phyloP scores from a whole-genome alignment of 2,329 filamentous ascomycete species.

The Ophiocordyceps camponoti-rufipedis region DNA sequence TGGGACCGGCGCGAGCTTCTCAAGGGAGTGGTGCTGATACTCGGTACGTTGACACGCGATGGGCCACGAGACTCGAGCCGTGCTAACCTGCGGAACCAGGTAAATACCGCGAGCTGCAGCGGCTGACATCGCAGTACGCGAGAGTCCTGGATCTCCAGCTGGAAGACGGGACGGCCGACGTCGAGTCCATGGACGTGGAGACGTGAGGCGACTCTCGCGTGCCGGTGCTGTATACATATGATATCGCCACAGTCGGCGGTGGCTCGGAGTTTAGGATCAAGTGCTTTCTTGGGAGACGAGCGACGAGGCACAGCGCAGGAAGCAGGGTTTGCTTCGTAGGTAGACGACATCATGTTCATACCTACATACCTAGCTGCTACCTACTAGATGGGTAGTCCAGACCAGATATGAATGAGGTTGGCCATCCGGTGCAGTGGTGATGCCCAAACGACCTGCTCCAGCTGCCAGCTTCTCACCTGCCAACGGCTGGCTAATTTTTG shows the following conservation, averaged over 20 bases:
- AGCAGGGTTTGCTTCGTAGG: background rate
- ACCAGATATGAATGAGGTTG: no score
- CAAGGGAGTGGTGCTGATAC: slow-evolving; percentile 78
- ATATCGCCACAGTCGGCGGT: background rate
- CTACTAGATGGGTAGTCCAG: background rate
- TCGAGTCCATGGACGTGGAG: slow-evolving; percentile 25
- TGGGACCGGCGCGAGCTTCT: slow-evolving; percentile 80
- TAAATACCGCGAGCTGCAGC: slow-evolving; percentile 88
- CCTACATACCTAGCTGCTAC: background rate
- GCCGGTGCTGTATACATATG: background rate
- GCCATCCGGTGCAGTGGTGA: no score
- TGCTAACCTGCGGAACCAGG: slow-evolving; percentile 31
- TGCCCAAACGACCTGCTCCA: no score
- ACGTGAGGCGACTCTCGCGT: slow-evolving; percentile 5
- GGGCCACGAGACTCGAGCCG: background rate
- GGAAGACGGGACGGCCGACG: slow-evolving; percentile 24
- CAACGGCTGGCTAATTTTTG: no score
- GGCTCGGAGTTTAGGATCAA: background rate
- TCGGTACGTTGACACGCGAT: slow-evolving; percentile 45
- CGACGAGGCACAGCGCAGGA: background rate
- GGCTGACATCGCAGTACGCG: slow-evolving; percentile 89
- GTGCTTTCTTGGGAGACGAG: background rate
- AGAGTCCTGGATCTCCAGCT: slow-evolving; percentile 51
- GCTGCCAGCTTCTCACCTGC: no score
- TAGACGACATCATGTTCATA: background rate